Conservation (phyloP, 306 rosid species). For the Nissolia schottii region DNA sequence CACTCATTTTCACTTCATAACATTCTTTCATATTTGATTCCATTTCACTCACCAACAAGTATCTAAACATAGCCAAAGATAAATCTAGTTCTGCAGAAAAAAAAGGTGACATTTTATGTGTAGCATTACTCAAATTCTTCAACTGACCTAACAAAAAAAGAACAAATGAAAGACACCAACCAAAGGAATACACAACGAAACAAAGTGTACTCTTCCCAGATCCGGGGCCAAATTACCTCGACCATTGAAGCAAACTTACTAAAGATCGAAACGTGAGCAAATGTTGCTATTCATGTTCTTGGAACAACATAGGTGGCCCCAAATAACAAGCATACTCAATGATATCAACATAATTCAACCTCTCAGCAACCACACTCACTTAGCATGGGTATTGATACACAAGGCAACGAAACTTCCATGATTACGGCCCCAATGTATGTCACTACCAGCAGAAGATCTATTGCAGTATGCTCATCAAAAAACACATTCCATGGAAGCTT, state of each 20-base stretch:
- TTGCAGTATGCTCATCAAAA: slow-evolving; percentile 29
- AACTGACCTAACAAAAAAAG: neutral
- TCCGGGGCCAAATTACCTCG: slow-evolving; percentile 1
- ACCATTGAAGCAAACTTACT: slow-evolving; percentile 28
- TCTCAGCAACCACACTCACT: slow-evolving; percentile 32
- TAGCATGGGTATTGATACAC: slow-evolving; percentile 35
- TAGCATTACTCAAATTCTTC: slow-evolving; percentile 3
- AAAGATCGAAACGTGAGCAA: slow-evolving; percentile 24
- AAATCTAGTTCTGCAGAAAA: slow-evolving; percentile 1
- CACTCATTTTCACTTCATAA: too few relatives aligned
- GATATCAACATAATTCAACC: slow-evolving; percentile 29
- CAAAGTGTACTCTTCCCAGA: slow-evolving; percentile 17
- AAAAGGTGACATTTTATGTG: neutral
- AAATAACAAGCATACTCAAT: slow-evolving; percentile 30
- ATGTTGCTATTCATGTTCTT: slow-evolving; percentile 24
- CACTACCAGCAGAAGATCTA: slow-evolving; percentile 40
- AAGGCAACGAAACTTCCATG: slow-evolving; percentile 34
- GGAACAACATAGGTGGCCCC: slow-evolving; percentile 34
- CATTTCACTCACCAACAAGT: too few relatives aligned
- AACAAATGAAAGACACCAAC: slow-evolving; percentile 3
- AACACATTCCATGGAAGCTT: slow-evolving; percentile 30
- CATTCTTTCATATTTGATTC: too few relatives aligned
- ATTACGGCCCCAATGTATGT: slow-evolving; percentile 30
- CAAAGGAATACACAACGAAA: slow-evolving; percentile 14
- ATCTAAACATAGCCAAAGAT: too few relatives aligned